Percentiles rank a stretch among this genome's conserved stretches.
These are phyloP conservation scores for Botryobasidium botryosum DNA, from an alignment of 768 basidiomycete genomes.

Conservation along the genomic window DNA sequence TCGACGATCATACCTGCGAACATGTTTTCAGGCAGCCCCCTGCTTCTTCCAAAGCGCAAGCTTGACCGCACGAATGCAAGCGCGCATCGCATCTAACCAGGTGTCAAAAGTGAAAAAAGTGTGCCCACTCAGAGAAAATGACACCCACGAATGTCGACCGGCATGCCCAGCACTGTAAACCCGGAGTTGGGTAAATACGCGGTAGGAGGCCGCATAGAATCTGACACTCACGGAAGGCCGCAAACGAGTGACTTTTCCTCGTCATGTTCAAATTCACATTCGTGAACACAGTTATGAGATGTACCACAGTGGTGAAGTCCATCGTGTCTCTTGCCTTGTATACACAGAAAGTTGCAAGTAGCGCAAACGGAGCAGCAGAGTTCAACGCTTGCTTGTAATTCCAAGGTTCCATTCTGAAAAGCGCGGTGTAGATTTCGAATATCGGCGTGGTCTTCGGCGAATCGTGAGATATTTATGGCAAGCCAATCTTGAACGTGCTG, in stretches of 20 bases:
- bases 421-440: background rate
- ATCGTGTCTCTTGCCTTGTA: background rate
- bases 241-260: conserved; percentile 24
- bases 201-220: conserved; percentile 24
- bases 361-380: background rate
- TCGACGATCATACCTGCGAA: no score
- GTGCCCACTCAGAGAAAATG: conserved; percentile 29
- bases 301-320: conserved; percentile 18
- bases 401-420: background rate
- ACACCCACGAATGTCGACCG: conserved; percentile 32
- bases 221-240: conserved; percentile 38
- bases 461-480: background rate
- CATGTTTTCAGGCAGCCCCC: no score
- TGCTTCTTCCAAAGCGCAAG: no score
- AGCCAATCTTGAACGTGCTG: conserved; percentile 3
- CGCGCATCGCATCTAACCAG: no score
- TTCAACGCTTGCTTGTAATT: background rate
- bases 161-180: conserved; percentile 31
- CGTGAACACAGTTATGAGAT: conserved; percentile 17
- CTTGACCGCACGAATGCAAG: no score
- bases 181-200: no score
- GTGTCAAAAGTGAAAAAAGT: no score
- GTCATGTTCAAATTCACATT: background rate
- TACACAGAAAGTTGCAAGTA: background rate
- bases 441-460: conserved; percentile 1